phyloP scores from a whole-genome alignment of 108 stramenopile genomes.

The Nitzschia inconspicua region DNA sequence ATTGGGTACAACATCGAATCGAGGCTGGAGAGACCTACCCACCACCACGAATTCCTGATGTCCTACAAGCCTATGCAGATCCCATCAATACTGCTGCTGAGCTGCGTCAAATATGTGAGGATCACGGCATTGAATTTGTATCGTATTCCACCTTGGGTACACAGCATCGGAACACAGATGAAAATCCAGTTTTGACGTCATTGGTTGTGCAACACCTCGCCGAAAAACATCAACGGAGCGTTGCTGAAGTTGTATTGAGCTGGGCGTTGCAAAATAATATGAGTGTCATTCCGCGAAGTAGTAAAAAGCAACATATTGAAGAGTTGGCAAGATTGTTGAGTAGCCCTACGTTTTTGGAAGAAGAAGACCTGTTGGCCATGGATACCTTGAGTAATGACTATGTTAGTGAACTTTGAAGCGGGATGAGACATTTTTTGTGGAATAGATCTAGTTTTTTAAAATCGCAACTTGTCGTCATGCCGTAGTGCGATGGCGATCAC shows the following conservation, averaged over 20 bases:
- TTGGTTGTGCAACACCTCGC: conserved; percentile 19
- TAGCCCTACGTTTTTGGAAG: conserved; percentile 24
- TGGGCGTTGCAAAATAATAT: conserved; percentile 47
- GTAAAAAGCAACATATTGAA: conserved; percentile 36
- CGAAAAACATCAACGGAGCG: conserved; percentile 21
- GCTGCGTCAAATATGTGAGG: conserved; percentile 31
- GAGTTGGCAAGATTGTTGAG: conserved; percentile 30
- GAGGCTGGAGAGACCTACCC: conserved; percentile 5
- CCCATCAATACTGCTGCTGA: conserved; percentile 37
- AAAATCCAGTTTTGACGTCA: conserved; percentile 38
- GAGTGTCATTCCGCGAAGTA: conserved; percentile 56
- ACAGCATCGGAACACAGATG: conserved; percentile 5
- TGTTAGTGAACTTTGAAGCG: conserved; percentile 5
- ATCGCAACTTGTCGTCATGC: too few relatives aligned
- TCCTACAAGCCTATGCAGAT: conserved; percentile 47
- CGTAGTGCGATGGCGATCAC: too few relatives aligned
- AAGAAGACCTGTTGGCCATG: conserved; percentile 27
- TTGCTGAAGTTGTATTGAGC: conserved; percentile 47
- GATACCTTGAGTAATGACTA: conserved; percentile 29
- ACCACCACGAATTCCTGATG: conserved; percentile 54
- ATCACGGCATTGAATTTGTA: conserved; percentile 55
- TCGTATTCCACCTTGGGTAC: conserved; percentile 50
- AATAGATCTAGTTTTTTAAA: too few relatives aligned
- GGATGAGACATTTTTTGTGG: too few relatives aligned
- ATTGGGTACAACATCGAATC: conserved; percentile 28